Evolutionary conservation across 306 rosid genomes (phyloP).

Genomic region (Lathyrus oleraceus): DNA sequence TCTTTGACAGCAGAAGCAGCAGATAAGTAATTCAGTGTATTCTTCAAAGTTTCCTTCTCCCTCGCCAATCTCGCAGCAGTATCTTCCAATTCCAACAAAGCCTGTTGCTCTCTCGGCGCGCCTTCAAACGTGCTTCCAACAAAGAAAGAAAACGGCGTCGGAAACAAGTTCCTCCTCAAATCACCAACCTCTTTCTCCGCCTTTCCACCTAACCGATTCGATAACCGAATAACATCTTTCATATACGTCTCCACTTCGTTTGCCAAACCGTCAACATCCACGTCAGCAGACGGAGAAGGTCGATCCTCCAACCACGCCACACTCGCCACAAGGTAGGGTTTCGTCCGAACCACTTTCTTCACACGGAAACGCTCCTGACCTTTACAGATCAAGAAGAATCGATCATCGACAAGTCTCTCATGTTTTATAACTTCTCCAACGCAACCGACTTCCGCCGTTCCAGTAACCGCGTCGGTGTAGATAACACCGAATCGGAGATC

Average conservation of each 20-base stretch:
- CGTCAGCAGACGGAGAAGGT: slow-evolving; percentile 70
- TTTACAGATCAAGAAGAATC: slow-evolving; percentile 90
- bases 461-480: slow-evolving; percentile 74
- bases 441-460: slow-evolving; percentile 85
- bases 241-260: slow-evolving; percentile 78
- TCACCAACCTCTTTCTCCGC: slow-evolving; percentile 95
- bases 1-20: slow-evolving; percentile 99
- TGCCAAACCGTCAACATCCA: slow-evolving; percentile 68
- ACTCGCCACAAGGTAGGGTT: slow-evolving; percentile 87
- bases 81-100: slow-evolving; percentile 91
- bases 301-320: slow-evolving; percentile 95
- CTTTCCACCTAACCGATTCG: slow-evolving; percentile 87
- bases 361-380: slow-evolving; percentile 97
- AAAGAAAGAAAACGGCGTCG: slow-evolving; percentile 94
- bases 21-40: slow-evolving; percentile 89
- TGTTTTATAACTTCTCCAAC: slow-evolving; percentile 96
- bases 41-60: slow-evolving; percentile 90
- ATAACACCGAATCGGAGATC: slow-evolving; percentile 98
- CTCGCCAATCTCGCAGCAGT: slow-evolving; percentile 76
- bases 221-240: slow-evolving; percentile 92
- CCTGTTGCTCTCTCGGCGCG: slow-evolving; percentile 97
- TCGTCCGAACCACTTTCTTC: slow-evolving; percentile 64
- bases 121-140: slow-evolving; percentile 98
- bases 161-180: slow-evolving; percentile 80
- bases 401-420: slow-evolving; percentile 93